Base-by-base conservation (phyloP, 2,329 filamentous ascomycete species). In the Pseudohalonectria lignicola region DNA sequence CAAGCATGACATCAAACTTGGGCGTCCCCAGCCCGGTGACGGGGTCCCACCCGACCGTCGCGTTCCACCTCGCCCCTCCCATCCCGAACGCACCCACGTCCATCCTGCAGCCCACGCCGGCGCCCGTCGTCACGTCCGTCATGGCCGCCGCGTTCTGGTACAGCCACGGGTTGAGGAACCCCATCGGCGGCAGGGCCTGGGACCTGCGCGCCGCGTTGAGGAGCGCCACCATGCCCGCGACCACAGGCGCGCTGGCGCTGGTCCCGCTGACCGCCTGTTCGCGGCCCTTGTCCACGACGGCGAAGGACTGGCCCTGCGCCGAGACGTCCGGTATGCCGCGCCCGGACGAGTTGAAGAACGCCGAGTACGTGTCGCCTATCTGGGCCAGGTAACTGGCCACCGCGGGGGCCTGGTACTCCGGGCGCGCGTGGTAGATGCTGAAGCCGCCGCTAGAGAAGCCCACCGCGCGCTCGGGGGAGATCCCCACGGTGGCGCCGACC, bases 401-500 rank as follows among this genome's bases (percentile, higher is more conserved):
- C 5, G 50, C 55, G 1, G 39, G 40, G 8, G 53, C 50, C 50
- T 69, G 66, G 50, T 64, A 71, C 0, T 40, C 25, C 0, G 65
- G 66, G 4, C 53, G 55, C 2, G 52, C 26, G 44, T 69, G 68
- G 41, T 65, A 63, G 46, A 62, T 61, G 49, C 59, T 63, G 51
- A 71, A 71, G 4, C 67, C 68, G 12, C 66, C 63, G 4, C 60
- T 59, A 43, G 51, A 53, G 42, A 54, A 54, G 11, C 36, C 25
- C 0, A 49, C 52, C 4, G 47, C 55, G 10, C 39, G 26, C 35
- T 58, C 56, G 1, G 50, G 50, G 2, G 28, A 40, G 7, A 44
- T 41, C 19, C 49, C 64, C 42, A 61, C 59, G 0, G 75, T 79
- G 1, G 67, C 75, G n/a, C 76, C 76, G 1, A 79, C 71, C 0